Percentiles rank a stretch among this genome's conserved stretches.
These are phyloP conservation scores for Vicia faba DNA, from an alignment of 306 rosid genomes.

Conservation along the genomic window DNA sequence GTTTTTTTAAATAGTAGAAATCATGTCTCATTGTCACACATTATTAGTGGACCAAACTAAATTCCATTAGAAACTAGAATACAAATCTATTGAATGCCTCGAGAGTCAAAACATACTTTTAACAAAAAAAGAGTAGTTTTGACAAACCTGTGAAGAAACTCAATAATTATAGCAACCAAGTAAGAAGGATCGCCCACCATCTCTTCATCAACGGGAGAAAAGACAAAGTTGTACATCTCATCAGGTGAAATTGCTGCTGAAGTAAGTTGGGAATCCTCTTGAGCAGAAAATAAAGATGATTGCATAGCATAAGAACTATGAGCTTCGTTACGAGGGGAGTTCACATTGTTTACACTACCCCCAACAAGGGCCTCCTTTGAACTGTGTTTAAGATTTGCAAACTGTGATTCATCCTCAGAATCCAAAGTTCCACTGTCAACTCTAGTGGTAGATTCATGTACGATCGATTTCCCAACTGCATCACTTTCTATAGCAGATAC, in stretches of 20 bases:
- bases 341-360: slow-evolving; percentile 47
- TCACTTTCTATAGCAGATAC: slow-evolving; percentile 48
- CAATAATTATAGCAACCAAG: slow-evolving; percentile 78
- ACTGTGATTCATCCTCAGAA: slow-evolving; percentile 58
- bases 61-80: slow-evolving; percentile 20
- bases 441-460: slow-evolving; percentile 52
- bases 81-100: slow-evolving; percentile 17
- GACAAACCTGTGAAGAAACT: slow-evolving; percentile 82
- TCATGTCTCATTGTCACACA: neutral
- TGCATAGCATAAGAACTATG: slow-evolving; percentile 46
- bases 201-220: slow-evolving; percentile 87
- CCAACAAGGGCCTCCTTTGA: slow-evolving; percentile 45
- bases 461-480: slow-evolving; percentile 55
- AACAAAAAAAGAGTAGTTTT: slow-evolving; percentile 8
- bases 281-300: slow-evolving; percentile 61
- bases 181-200: slow-evolving; percentile 89
- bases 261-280: slow-evolving; percentile 74
- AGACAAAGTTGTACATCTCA: slow-evolving; percentile 85
- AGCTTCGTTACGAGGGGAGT: slow-evolving; percentile 43
- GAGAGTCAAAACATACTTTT: slow-evolving; percentile 30
- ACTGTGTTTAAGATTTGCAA: slow-evolving; percentile 44
- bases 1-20: slow-evolving; percentile 1
- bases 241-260: slow-evolving; percentile 94
- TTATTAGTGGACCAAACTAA: slow-evolving; percentile 17
- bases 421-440: slow-evolving; percentile 54